Evolutionary conservation across 805 yeast species (phyloP), one percentile per base, ranked within the genome.

Genomic region (Lipomyces orientalis): DNA sequence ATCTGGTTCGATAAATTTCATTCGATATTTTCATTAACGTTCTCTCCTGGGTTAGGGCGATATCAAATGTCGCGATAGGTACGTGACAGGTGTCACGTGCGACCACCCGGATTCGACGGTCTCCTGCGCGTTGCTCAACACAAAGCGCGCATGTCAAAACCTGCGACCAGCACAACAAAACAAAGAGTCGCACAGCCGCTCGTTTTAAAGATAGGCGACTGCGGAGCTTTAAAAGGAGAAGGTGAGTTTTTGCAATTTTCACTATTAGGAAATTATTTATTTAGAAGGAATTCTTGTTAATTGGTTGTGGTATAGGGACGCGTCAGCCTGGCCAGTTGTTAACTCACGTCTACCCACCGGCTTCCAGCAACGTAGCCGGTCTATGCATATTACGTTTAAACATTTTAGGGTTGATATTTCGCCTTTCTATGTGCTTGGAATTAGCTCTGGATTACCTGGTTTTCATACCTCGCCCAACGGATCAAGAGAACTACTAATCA

Each of bases 81-180:
- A n/a, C n/a, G n/a, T n/a, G n/a, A n/a, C n/a, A n/a, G n/a, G n/a
- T n/a, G n/a, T n/a, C n/a, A n/a, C n/a, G n/a, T n/a, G n/a, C n/a
- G n/a, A n/a, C n/a, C n/a, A n/a, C n/a, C n/a, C n/a, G n/a, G n/a
- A n/a, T n/a, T n/a, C n/a, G n/a, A n/a, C n/a, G n/a, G n/a, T n/a
- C n/a, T 25, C 29, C 4, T 0, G 22, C 49, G 49, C 22, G 49
- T 43, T 5, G n/a, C 19, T 6, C 49, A 2, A 10, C 10, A 43
- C 19, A 16, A 19, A 25, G 22, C 49, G 49, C 22, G 19, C 29
- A 25, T 25, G 25, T n/a, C 22, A 43, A n/a, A 43, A 19, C 49
- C 19, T n/a, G 19, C 49, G 49, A 43, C 49, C 49, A n/a, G 49
- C 22, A n/a, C 49, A 43, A 43, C 49, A 43, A 43, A 43, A 43